Base-by-base conservation (phyloP, 2,329 filamentous ascomycete genomes). In the Xylaria sp. region DNA sequence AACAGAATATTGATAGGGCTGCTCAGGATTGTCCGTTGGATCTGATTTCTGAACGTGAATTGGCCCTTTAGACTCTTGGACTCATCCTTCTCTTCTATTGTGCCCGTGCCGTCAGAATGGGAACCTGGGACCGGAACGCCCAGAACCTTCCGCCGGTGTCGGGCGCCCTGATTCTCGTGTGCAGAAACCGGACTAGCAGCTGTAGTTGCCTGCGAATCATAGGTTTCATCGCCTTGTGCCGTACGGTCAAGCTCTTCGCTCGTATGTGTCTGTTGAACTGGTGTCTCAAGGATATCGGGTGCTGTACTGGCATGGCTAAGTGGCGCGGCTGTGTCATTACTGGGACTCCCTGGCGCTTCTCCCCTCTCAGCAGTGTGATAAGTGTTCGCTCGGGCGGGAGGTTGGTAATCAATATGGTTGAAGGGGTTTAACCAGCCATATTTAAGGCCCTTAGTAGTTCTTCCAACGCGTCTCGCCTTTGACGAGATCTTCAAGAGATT, bases 1-100 rank as follows among this genome's bases (percentile, higher is more conserved):
- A 97, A 83, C 29, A 98, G 82, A 27, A 97, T 77, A 77, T 98
- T 98, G 82, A 97, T 91, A 89, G 92, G 97, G 0, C 93, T 96
- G 75, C 88, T 91, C 72, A 97, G 87, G 3, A 97, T 74, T 0
- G 93, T 94, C 21, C 92, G 89, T 73, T 90, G 88, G 58, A 94
- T 79, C 79, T 94, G 92, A 75, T 90, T 90, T 68, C 81, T 81
- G 9, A 87, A 75, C 0, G 89, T 91, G 68, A 88, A 91, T 1
- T 86, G 84, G 66, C 82, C 80, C 72, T 85, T 86, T 12, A 85
- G 84, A n/a, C 83, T 69, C 21, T 87, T 75, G 37, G 83, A 77
- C 44, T 82, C 83, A 1, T 71, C 67, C 9, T 65, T 35, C 18
- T 71, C 69, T 27, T 64, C 66, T 42, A 25, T 12, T 12, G n/a